Base-by-base conservation (phyloP, 2,329 filamentous ascomycete species). In the Sclerotinia subarctica region DNA sequence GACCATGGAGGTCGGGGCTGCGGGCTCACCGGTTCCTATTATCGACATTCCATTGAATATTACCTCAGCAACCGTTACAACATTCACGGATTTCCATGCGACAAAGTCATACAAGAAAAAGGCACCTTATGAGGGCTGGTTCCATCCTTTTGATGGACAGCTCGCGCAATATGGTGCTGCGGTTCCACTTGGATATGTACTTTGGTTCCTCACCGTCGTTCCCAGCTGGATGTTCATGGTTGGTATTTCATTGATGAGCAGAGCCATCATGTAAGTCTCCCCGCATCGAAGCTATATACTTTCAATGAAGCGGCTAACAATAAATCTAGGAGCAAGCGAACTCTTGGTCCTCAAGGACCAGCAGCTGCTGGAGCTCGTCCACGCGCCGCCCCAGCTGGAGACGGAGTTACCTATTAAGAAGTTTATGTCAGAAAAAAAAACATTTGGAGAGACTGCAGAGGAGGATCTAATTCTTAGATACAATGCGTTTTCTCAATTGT, bases 221-320 rank as follows among this genome's bases (percentile, higher is more conserved):
- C 86, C 91, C 68, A 88, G 89, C 82, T 94, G 91, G 91, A 80
- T 87, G 67, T 88, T 93, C 76, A 94, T 94, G 91, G 83, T 94
- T 73, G 77, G 86, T 60, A 83, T 94, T 73, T 91, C 89, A 65
- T 88, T 94, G 77, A 76, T 90, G 71, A 92, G 88, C 83, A 85
- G 91, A 77, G 85, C 82, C 68, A 85, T 94, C 79, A 93, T 94
- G 91, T 93, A 81, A 85, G 90, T 83, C 58, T 13, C 19, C 26
- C 15, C 42, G 11, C 49, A n/a, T 42, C 11, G n/a, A n/a, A 13
- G 35, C 44, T 24, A 46, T 17, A 42, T n/a, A 53, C 53, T 67
- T 60, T 29, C 15, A 66, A 51, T 54, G 44, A 35, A 67, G 70
- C 42, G 32, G 60, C 64, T 69, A 24, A 69, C 53, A 67, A 52